Conservation (phyloP, 768 basidiomycete species). For the Lactifluus rugatus region DNA sequence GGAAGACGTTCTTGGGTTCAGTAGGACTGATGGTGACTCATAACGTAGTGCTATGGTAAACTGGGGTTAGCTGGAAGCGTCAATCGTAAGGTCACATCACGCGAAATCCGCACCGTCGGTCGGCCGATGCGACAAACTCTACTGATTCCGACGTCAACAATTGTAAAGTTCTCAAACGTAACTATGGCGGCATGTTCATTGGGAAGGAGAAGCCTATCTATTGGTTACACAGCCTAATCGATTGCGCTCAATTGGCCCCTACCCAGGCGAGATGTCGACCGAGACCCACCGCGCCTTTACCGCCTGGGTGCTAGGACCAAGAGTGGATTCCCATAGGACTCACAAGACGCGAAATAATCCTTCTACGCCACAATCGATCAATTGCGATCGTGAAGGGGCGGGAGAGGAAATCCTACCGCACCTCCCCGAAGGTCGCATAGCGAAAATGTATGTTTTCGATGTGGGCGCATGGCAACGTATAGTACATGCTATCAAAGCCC, state of each 20-base stretch:
- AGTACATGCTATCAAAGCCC: neutral
- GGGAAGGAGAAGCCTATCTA: constrained; percentile 6
- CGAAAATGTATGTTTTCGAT: neutral
- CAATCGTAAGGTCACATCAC: neutral
- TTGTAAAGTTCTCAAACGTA: neutral
- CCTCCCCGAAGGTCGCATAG: neutral
- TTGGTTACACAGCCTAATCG: neutral
- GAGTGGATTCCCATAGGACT: neutral
- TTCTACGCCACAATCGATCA: constrained; percentile 16
- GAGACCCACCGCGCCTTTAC: neutral
- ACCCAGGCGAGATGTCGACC: neutral
- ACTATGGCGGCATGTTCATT: constrained; percentile 2
- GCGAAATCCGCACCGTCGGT: neutral
- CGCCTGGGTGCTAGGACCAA: neutral
- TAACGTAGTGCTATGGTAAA: neutral
- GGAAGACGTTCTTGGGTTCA: neutral
- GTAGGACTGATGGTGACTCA: neutral
- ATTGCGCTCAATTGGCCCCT: constrained; percentile 1
- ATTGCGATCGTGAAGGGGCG: neutral
- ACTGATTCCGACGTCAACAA: constrained; percentile 1
- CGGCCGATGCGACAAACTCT: constrained; percentile 2
- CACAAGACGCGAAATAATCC: neutral
- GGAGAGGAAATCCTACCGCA: neutral
- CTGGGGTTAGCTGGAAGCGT: neutral
- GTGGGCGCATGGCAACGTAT: neutral